These are phyloP conservation scores for Boletus tylopilopsis DNA, from an alignment of 768 basidiomycete genomes.

Conservation along the genomic window DNA sequence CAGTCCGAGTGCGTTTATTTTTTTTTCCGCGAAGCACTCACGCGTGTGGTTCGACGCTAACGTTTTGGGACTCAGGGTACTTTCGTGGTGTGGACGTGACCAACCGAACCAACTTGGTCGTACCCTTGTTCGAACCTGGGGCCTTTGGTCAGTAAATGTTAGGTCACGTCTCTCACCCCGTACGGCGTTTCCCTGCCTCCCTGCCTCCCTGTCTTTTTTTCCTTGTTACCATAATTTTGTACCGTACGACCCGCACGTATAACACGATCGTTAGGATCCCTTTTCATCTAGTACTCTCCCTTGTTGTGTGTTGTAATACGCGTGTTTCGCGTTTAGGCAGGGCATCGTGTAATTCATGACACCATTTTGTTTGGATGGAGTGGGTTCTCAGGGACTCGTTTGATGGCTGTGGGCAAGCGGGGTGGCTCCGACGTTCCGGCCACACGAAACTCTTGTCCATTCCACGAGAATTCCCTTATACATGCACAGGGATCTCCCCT, in stretches of 20 bases:
- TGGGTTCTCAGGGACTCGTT: not conserved
- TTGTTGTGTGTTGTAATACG: constrained; percentile 15
- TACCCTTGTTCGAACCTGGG: constrained; percentile 29
- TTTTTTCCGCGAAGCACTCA: not conserved
- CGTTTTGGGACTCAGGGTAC: constrained; percentile 20
- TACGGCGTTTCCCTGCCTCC: not conserved
- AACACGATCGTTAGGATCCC: constrained; percentile 14
- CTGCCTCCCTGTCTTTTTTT: not conserved
- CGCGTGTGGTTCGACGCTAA: constrained; percentile 12
- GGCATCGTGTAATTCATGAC: constrained; percentile 4
- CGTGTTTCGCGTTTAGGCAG: constrained; percentile 1
- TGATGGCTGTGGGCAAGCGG: not conserved
- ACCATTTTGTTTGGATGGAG: not conserved
- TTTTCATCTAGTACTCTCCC: not conserved
- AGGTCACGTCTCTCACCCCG: not conserved
- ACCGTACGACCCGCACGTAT: constrained; percentile 13
- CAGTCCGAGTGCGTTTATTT: constrained; percentile 37
- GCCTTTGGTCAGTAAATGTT: constrained; percentile 16
- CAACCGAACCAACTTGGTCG: constrained; percentile 26
- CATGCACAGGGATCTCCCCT: too few relatives aligned
- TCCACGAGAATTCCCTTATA: constrained; percentile 10
- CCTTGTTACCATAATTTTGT: constrained; percentile 22
- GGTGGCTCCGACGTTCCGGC: not conserved
- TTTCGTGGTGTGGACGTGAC: constrained; percentile 33
- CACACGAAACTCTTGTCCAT: not conserved